Conservation (phyloP, 306 rosid genomes). For the Quercus rubra region DNA sequence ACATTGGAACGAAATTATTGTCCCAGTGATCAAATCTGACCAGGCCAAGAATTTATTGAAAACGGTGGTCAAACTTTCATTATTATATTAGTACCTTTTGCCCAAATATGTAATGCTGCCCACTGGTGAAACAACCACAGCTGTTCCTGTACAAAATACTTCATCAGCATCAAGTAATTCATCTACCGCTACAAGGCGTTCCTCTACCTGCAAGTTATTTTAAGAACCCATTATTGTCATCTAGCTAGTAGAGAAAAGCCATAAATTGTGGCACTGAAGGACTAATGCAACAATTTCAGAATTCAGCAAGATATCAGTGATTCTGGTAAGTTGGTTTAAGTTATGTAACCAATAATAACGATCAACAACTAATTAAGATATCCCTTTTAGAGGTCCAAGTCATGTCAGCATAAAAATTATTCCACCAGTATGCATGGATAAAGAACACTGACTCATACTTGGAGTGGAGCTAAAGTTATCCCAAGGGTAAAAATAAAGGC, state of each 20-base stretch:
- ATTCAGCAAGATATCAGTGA: background rate
- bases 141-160: slow-evolving; percentile 96
- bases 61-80: background rate
- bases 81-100: slow-evolving; percentile 40
- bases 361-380: background rate
- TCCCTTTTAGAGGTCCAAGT: background rate
- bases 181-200: slow-evolving; percentile 77
- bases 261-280: background rate
- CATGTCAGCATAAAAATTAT: background rate
- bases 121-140: slow-evolving; percentile 96
- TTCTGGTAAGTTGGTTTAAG: background rate
- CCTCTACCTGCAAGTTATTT: slow-evolving; percentile 75
- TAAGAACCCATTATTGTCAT: background rate
- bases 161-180: slow-evolving; percentile 92
- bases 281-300: background rate
- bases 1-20: background rate
- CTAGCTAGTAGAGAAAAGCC: background rate
- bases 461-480: background rate
- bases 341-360: background rate
- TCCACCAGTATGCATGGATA: background rate
- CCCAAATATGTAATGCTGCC: slow-evolving; percentile 86
- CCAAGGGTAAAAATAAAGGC: too few relatives aligned
- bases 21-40: background rate
- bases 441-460: background rate
- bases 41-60: background rate